These are phyloP conservation scores for Fusarium sp. DNA, from an alignment of 2,329 filamentous ascomycete genomes.

Conservation along the genomic window DNA sequence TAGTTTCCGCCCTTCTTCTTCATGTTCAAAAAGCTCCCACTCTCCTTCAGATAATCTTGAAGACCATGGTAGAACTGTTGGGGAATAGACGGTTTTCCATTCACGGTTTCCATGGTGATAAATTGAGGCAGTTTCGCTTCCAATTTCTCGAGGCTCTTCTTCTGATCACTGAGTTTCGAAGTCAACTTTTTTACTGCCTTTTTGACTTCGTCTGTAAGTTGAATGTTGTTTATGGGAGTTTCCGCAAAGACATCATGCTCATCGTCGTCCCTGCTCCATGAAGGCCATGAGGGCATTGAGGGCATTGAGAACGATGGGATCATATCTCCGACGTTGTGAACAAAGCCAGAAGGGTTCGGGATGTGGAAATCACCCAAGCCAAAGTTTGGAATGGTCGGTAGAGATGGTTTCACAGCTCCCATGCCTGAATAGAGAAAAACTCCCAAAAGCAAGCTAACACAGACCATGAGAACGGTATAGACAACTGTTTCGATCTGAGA, in stretches of 20 bases:
- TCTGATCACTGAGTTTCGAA: slow-evolving; percentile 47
- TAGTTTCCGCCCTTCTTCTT: slow-evolving; percentile 52
- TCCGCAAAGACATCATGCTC: slow-evolving; percentile 21
- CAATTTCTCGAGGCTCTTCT: slow-evolving; percentile 54
- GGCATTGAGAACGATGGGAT: slow-evolving; percentile 44
- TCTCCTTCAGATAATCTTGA: slow-evolving; percentile 60
- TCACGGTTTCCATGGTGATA: slow-evolving; percentile 62
- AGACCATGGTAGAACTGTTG: slow-evolving; percentile 74
- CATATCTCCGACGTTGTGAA: slow-evolving; percentile 31
- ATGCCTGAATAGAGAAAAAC: neutral
- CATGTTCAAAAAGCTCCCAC: slow-evolving; percentile 58
- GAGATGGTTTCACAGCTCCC: neutral
- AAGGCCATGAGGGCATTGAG: slow-evolving; percentile 44
- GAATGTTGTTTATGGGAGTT: slow-evolving; percentile 9
- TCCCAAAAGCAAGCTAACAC: slow-evolving; percentile 5
- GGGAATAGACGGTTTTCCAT: slow-evolving; percentile 64
- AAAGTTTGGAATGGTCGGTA: slow-evolving; percentile 1
- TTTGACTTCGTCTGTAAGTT: slow-evolving; percentile 42
- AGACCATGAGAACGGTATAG: neutral
- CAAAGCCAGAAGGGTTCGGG: slow-evolving; percentile 23
- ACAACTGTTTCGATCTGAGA: neutral
- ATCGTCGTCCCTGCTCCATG: slow-evolving; percentile 27
- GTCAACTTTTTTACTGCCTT: slow-evolving; percentile 45
- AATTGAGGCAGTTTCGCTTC: slow-evolving; percentile 62
- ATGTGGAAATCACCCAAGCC: slow-evolving; percentile 12